Conservation (phyloP, 768 basidiomycete species). For the Suillus brevipes region DNA sequence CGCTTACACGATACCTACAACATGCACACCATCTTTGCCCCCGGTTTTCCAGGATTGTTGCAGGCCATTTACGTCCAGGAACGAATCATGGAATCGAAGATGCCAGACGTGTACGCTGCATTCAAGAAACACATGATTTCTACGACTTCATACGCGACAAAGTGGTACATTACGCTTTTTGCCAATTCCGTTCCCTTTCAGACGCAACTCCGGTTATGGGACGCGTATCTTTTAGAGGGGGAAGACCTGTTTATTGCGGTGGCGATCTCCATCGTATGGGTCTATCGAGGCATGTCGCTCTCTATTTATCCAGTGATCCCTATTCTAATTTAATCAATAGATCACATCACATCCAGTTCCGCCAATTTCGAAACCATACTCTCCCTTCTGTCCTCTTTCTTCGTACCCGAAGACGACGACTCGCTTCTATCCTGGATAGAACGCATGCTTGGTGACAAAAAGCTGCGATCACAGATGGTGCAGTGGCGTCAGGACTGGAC, state of each 20-base stretch:
- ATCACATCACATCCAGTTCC: conserved; percentile 75
- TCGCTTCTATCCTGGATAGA: conserved; percentile 79
- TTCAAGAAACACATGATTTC: conserved; percentile 90
- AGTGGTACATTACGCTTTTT: conserved; percentile 99
- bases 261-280: conserved; percentile 89
- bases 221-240: conserved; percentile 89
- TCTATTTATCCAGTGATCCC: not conserved
- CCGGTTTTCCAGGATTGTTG: conserved; percentile 93
- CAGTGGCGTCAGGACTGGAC: conserved; percentile 84
- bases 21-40: conserved; percentile 86
- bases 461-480: conserved; percentile 66
- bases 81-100: conserved; percentile 77
- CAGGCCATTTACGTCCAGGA: conserved; percentile 98
- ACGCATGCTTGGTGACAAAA: conserved; percentile 57
- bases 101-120: conserved; percentile 86
- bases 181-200: conserved; percentile 95
- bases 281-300: conserved; percentile 67
- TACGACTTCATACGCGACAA: conserved; percentile 94
- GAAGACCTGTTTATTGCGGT: conserved; percentile 85
- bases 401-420: conserved; percentile 90
- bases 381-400: conserved; percentile 90
- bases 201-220: conserved; percentile 93
- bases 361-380: conserved; percentile 92
- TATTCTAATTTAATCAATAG: conserved; percentile 39
- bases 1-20: conserved; percentile 87